Base-by-base conservation (phyloP, 257 asterid species). In the Leptodermis oblonga region DNA sequence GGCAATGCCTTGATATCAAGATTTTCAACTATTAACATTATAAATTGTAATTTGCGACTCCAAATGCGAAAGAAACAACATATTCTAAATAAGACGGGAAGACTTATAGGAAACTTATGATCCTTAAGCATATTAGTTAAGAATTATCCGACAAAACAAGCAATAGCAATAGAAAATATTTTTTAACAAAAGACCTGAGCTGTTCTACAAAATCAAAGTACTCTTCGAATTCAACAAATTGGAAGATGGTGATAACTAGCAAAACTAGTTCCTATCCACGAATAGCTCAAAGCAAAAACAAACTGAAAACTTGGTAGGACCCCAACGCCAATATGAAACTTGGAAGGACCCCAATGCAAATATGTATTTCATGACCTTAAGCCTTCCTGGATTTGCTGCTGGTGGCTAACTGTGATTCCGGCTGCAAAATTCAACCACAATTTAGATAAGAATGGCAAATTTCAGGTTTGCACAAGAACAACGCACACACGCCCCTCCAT, bases 311-410 rank as follows among this genome's bases (percentile, higher is more conserved):
- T n/a, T n/a, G n/a, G n/a, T n/a, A 5, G 28, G 18, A 25, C 5
- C 1, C 1, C 9, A 55, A 58, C 46, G 13, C 8, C 67, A 13
- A 23, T 15, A n/a, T 52, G 23, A 6, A 52, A 52, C 28, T 7
- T 26, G n/a, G 59, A 5, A 52, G 2, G 3, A 52, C 0, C 30
- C 30, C 59, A 2, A 49, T 48, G 26, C 7, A 59, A 20, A 30
- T 3, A 9, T 17, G 49, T 18, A 36, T 34, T 37, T 33, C 65
- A 12, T n/a, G 64, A 68, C 67, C 73, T 83, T 75, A 87, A 73
- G 87, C 82, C 86, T 82, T 87, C 82, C 83, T 78, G 25, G 88
- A 69, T 65, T 83, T 77, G n/a, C n/a, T n/a, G 86, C 83, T 79
- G 4, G 89, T 64, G 20, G 87, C 86, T 83, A 88, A 68, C 69